These are phyloP conservation scores for Aureobasidium sp. DNA, from an alignment of 2,329 filamentous ascomycete species.

Conservation along the genomic window DNA sequence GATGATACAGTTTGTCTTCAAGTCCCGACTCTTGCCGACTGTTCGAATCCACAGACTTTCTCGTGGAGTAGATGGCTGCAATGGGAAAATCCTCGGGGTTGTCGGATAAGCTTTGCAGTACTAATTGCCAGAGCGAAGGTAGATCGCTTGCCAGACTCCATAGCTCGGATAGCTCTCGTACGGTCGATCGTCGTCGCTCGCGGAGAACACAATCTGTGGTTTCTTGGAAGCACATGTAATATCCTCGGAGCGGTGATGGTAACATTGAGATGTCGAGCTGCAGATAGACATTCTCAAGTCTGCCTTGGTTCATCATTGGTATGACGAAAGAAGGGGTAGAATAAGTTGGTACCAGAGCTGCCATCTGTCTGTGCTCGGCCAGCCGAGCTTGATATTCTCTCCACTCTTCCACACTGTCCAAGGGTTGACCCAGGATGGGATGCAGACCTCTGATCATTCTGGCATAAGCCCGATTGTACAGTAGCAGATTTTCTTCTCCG, in stretches of 20 bases:
- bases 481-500: neutral
- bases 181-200: neutral
- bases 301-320: neutral
- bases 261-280: neutral
- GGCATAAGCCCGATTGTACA: neutral
- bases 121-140: neutral
- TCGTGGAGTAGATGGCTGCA: neutral
- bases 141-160: constrained; percentile 5
- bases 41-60: neutral
- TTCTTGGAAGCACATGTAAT: neutral
- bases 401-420: neutral
- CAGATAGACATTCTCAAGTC: neutral
- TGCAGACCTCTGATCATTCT: neutral
- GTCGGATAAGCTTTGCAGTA: neutral
- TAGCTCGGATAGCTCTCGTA: neutral
- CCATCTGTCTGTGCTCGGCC: neutral
- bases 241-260: neutral
- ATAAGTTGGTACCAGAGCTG: neutral
- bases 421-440: neutral
- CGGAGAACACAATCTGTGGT: neutral
- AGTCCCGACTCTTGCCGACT: neutral
- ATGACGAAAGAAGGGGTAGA: neutral
- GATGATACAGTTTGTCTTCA: neutral
- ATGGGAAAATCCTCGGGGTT: neutral
- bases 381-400: neutral